Conservation (phyloP, 257 asterid genomes). For the Lavandula angustifolia region DNA sequence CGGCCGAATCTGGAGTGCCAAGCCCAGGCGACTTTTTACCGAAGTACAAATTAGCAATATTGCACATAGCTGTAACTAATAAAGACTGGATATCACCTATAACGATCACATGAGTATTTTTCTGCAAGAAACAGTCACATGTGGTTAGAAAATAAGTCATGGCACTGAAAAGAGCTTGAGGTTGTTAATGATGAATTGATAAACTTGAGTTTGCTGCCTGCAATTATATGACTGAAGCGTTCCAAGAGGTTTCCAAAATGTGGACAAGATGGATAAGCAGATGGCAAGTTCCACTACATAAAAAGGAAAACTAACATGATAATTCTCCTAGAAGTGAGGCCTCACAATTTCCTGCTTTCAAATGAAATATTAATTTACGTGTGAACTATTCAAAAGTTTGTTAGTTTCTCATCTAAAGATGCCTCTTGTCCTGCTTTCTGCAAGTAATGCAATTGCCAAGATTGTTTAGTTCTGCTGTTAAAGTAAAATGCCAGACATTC, state of each 20-base stretch:
- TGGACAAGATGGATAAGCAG: constrained; percentile 24
- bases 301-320: constrained; percentile 3
- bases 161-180: not conserved
- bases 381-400: constrained; percentile 10
- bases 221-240: constrained; percentile 11
- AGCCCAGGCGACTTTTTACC: constrained; percentile 56
- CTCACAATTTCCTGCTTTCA: constrained; percentile 26
- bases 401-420: constrained; percentile 18
- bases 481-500: constrained; percentile 16
- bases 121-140: constrained; percentile 53
- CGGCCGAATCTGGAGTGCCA: constrained; percentile 59
- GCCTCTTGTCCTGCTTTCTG: constrained; percentile 16
- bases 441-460: constrained; percentile 11
- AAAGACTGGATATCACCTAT: constrained; percentile 78
- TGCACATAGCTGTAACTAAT: constrained; percentile 75
- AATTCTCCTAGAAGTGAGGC: constrained; percentile 17
- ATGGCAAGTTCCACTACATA: constrained; percentile 21
- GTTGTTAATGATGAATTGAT: constrained; percentile 8
- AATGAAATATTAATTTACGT: constrained; percentile 7
- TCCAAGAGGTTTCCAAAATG: constrained; percentile 1
- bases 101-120: constrained; percentile 46
- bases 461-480: constrained; percentile 19
- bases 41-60: constrained; percentile 65
- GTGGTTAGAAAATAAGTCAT: constrained; percentile 26
- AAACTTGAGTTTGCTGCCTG: constrained; percentile 1